Base-by-base conservation (phyloP, 2,329 filamentous ascomycete genomes). In the Pseudogymnoascus sp. region DNA sequence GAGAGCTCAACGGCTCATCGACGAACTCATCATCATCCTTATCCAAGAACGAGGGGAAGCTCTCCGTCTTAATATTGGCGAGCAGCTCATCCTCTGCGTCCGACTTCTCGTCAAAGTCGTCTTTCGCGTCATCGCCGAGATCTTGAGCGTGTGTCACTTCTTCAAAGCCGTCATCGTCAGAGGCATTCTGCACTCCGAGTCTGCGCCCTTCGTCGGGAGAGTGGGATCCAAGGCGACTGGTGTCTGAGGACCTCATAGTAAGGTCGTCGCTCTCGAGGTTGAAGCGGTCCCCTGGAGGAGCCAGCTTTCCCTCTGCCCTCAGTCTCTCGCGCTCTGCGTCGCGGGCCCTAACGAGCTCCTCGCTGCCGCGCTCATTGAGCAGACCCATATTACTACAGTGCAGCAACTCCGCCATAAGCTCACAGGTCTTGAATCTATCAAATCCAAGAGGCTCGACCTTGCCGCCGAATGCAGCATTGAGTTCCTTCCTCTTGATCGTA, bases 361-460 rank as follows among this genome's bases (percentile, higher is more conserved):
- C 93, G 10, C 92, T 93, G 34, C 93, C 95, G 8, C 86, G 81
- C 73, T 97, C 93, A 73, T 99, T 99, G 68, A 99, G 79, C 37
- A 99, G 80, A 5, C 90, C 93, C 95, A 99, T 99, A 74, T 99
- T 99, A 75, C 93, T 97, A 77, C 95, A 99, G 75, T 99, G 95
- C 40, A 99, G 78, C 50, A 99, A 81, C 76, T 99, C 95, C 0
- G 95, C 95, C 95, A 99, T 97, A 65, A 99, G 81, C 76, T 99
- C 95, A 75, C 95, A 99, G 0, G 95, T 97, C 80, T 99, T 99
- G 81, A 99, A 99, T 18, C 95, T 84, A 76, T 99, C 95, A 73
- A 99, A 99, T 2, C 95, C 95, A 8, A 99, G 82, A 3, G 95
- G 93, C 75, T 97, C 92, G 61, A 99, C 93, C 74, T 89, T 90